Evolutionary conservation across 495 filamentous ascomycete genomes (phyloP).

Genomic region (Mytilinidion resinicola): DNA sequence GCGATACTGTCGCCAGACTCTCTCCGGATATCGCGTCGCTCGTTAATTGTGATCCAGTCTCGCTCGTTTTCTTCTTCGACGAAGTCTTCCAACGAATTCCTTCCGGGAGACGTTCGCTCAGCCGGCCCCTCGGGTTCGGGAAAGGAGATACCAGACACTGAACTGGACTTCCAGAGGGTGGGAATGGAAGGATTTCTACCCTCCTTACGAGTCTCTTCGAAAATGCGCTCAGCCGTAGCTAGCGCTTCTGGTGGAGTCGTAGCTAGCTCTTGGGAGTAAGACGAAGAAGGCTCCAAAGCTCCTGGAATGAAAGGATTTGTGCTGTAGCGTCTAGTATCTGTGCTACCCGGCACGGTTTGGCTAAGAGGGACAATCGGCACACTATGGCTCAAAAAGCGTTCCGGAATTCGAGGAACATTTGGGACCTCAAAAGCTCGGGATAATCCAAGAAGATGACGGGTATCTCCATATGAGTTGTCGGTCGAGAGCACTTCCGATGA

Average conservation of each 20-base stretch:
- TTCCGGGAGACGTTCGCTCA: constrained; percentile 13
- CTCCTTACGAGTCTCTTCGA: not conserved
- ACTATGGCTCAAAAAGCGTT: not conserved
- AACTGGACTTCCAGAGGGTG: constrained; percentile 14
- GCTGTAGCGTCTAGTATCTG: too few species aligned
- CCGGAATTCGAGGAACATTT: not conserved
- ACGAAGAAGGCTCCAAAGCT: constrained; percentile 15
- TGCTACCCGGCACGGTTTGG: too few species aligned
- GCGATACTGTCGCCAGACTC: constrained; percentile 16
- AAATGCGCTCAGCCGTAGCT: constrained; percentile 18
- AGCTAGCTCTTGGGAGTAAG: constrained; percentile 13
- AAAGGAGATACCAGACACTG: not conserved
- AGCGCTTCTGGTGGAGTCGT: constrained; percentile 16
- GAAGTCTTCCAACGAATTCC: not conserved
- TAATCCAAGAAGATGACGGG: constrained; percentile 24
- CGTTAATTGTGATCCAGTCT: constrained; percentile 34
- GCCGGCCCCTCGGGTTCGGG: constrained; percentile 5
- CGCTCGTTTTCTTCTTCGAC: constrained; percentile 19
- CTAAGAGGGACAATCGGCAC: too few species aligned
- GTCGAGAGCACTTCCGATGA: constrained; percentile 22
- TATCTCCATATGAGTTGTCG: constrained; percentile 31
- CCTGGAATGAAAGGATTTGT: not conserved
- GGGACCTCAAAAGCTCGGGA: constrained; percentile 8
- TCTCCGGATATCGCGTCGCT: not conserved
- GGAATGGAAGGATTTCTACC: constrained; percentile 5